phyloP scores from a whole-genome alignment of 768 basidiomycete species.

The Suillus sp. region DNA sequence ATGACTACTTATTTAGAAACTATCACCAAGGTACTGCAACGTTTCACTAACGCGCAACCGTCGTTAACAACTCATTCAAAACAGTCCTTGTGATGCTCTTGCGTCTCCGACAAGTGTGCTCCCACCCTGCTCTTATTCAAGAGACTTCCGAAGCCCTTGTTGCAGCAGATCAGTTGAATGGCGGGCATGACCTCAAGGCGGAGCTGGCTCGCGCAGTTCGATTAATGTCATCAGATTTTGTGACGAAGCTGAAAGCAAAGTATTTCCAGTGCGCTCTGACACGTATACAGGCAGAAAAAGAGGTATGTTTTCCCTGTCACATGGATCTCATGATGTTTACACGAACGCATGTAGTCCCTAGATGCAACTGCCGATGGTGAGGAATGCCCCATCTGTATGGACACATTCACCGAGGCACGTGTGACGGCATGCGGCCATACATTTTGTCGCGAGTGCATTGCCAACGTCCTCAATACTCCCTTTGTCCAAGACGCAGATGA shows the following conservation, averaged over 20 bases:
- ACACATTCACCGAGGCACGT: constrained; percentile 52
- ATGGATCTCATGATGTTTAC: neutral
- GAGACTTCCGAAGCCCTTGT: constrained; percentile 52
- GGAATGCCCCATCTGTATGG: constrained; percentile 68
- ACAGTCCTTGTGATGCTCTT: constrained; percentile 49
- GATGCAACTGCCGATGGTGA: constrained; percentile 54
- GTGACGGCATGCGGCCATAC: constrained; percentile 62
- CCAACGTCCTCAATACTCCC: constrained; percentile 47
- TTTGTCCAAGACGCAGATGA: constrained; percentile 39
- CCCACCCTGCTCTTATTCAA: constrained; percentile 67
- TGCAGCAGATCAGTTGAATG: constrained; percentile 38
- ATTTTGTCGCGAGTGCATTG: constrained; percentile 63
- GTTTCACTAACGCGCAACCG: neutral
- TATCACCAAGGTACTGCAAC: constrained; percentile 55
- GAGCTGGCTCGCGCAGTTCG: constrained; percentile 49
- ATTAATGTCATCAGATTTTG: constrained; percentile 50
- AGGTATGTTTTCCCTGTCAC: constrained; percentile 35
- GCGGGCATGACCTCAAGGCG: constrained; percentile 34
- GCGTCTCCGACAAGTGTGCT: constrained; percentile 67
- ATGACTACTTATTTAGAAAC: constrained; percentile 39
- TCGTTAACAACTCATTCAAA: neutral
- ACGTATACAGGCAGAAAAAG: constrained; percentile 55
- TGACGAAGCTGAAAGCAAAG: constrained; percentile 48
- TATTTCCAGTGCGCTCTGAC: constrained; percentile 44
- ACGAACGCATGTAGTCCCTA: constrained; percentile 42